phyloP scores from a whole-genome alignment of 495 filamentous ascomycete species.

The Tuber calosporum region DNA sequence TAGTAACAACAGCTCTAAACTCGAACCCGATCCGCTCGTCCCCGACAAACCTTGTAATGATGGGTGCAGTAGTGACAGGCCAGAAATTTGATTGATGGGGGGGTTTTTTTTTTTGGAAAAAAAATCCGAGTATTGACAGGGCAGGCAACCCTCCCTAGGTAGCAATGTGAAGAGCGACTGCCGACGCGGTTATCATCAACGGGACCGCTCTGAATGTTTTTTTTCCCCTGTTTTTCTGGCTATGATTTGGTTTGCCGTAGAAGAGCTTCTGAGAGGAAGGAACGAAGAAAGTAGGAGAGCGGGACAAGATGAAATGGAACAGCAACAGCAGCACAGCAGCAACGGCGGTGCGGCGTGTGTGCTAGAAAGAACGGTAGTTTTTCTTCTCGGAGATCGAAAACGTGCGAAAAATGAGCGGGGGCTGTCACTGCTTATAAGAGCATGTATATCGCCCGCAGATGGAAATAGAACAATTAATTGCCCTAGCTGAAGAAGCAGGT shows the following conservation, averaged over 20 bases:
- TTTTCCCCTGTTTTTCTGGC: too few relatives aligned
- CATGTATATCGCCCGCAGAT: not conserved
- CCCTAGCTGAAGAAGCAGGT: constrained; percentile 7
- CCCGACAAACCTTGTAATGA: not conserved
- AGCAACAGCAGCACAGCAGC: not conserved
- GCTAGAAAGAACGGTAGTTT: not conserved
- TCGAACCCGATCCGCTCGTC: not conserved
- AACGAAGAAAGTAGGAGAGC: not conserved
- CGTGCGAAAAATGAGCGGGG: constrained; percentile 12
- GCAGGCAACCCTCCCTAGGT: not conserved
- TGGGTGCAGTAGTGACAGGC: not conserved
- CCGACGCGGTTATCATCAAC: not conserved
- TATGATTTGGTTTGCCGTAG: not conserved
- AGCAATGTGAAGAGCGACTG: not conserved
- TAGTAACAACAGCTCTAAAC: not conserved
- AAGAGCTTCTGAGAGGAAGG: not conserved
- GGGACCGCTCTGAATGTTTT: not conserved
- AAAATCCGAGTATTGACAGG: not conserved
- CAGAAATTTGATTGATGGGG: not conserved
- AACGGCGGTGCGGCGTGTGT: not conserved
- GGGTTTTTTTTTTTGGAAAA: not conserved
- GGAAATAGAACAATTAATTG: constrained; percentile 20
- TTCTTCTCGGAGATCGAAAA: not conserved
- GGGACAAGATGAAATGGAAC: not conserved
- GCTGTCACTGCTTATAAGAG: constrained; percentile 31